Base-by-base conservation (phyloP, 2,329 filamentous ascomycete genomes). In the Thermomyces lanuginosus region DNA sequence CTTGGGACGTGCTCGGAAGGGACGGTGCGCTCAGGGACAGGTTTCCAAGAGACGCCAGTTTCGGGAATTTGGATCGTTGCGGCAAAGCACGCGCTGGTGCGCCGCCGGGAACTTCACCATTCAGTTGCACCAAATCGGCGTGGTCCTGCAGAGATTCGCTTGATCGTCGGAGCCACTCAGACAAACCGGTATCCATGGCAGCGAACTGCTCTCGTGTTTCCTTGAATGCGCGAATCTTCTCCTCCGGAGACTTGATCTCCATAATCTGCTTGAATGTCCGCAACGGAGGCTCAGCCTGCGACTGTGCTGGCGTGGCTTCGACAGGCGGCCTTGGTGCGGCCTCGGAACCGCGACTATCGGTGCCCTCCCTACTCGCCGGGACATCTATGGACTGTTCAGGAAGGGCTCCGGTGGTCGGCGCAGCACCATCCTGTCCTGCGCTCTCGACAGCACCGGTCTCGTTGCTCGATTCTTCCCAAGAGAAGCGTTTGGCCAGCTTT, bases 221-320 rank as follows among this genome's bases (percentile, higher is more conserved):
- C 32, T 80, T 69, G 47, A 79, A 92, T 8, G 72, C 74, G 22
- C 64, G 60, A 33, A 89, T 78, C 11, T 83, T 72, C 37, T 89
- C 74, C 8, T 63, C 50, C 0, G 72, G 51, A 2, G 67, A 69
- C 9, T 67, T 62, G 26, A 89, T 62, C 6, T 68, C 70, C 41
- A 82, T 63, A 34, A 93, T 92, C 31, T 92, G 77, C 26, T 73
- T 69, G 52, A 91, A 84, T 1, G 66, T 59, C 36, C 66, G 62
- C 19, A 68, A 56, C 24, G 58, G 64, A 3, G 45, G 38, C 26
- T 47, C 41, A 21, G n/a, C n/a, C n/a, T n/a, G n/a, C n/a, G n/a
- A n/a, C n/a, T n/a, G n/a, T n/a, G n/a, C n/a, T n/a, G n/a, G n/a
- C n/a, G n/a, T n/a, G n/a, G n/a, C n/a, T n/a, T n/a, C n/a, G n/a